Evolutionary conservation across 441 rosid genomes (phyloP).

Genomic region (Biscutella laevigata): DNA sequence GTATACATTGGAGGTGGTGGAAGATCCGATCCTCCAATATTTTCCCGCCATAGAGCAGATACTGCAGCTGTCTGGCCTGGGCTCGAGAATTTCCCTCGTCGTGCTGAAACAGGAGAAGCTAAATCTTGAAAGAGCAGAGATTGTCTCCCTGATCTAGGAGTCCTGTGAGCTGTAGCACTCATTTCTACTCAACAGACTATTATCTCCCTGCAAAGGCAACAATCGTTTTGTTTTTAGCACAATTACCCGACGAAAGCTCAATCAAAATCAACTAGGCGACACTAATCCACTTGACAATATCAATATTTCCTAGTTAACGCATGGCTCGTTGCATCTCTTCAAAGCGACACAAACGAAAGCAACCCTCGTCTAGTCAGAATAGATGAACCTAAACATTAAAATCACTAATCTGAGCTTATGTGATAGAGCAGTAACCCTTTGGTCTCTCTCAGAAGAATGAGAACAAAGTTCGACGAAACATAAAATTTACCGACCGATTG

Average conservation of each 20-base stretch:
- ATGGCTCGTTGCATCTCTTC: not conserved
- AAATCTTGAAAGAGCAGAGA: slow-evolving; percentile 80
- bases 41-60: slow-evolving; percentile 87
- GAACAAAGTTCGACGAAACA: not conserved
- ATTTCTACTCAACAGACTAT: slow-evolving; percentile 25
- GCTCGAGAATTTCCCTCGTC: slow-evolving; percentile 61
- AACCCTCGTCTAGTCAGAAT: not conserved
- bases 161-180: slow-evolving; percentile 50
- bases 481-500: not conserved
- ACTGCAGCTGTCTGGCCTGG: slow-evolving; percentile 88
- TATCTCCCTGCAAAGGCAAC: slow-evolving; percentile 16
- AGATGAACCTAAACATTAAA: not conserved
- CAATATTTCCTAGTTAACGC: not conserved
- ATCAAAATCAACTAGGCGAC: not conserved
- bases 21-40: slow-evolving; percentile 72
- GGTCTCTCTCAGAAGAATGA: not conserved
- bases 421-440: not conserved
- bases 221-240: not conserved
- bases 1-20: slow-evolving; percentile 91
- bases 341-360: not conserved
- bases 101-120: slow-evolving; percentile 70
- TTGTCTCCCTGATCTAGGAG: slow-evolving; percentile 73
- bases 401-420: not conserved
- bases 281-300: not conserved
- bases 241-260: not conserved